Base-by-base conservation (phyloP, 1,284 basidiomycete genomes). In the Fistulinella cinereoalba region DNA sequence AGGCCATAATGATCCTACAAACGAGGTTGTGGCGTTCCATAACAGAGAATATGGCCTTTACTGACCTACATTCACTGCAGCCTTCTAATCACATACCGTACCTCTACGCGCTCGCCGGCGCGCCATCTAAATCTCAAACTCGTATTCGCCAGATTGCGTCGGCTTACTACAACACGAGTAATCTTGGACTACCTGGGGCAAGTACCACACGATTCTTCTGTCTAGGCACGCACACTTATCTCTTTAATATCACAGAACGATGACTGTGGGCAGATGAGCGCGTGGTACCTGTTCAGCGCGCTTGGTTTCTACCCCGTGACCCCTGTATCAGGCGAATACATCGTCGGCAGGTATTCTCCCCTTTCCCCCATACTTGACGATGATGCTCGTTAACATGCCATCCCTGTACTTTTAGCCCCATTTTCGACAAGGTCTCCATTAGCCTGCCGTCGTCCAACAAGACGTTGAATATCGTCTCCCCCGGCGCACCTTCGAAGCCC, bases 251-350 rank as follows among this genome's bases (percentile, higher is more conserved):
- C 6, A 11, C 54, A 88, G 81, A 93, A 92, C 58, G 90, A 93
- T 63, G 90, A 93, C 57, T 92, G 89, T 55, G 89, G 90, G 0
- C 90, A 92, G 62, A 92, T 92, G 87, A 88, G 83, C 56, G 85
- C 88, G 0, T 92, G 89, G 89, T 92, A 85, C 60, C 73, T 91
- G 11, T 92, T 91, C 67, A 83, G 81, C 37, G 81, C 85, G 2
- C 72, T 93, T 60, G 89, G 90, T 0, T 86, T 92, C 67, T 93
- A 92, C 57, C 88, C 89, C n/a, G 87, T 92, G 42, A 82, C 90
- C 60, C 88, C 88, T 0, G 84, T 85, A 0, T 85, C 82, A 1
- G 78, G 79, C 8, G 78, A 81, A 55, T 91, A 90, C 50, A 73
- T 90, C 44, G 72, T 91, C 36, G 88, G 87, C 52, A 80, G 82